These are phyloP conservation scores for Cercospora janseana DNA, from an alignment of 2,329 filamentous ascomycete genomes.

Conservation along the genomic window DNA sequence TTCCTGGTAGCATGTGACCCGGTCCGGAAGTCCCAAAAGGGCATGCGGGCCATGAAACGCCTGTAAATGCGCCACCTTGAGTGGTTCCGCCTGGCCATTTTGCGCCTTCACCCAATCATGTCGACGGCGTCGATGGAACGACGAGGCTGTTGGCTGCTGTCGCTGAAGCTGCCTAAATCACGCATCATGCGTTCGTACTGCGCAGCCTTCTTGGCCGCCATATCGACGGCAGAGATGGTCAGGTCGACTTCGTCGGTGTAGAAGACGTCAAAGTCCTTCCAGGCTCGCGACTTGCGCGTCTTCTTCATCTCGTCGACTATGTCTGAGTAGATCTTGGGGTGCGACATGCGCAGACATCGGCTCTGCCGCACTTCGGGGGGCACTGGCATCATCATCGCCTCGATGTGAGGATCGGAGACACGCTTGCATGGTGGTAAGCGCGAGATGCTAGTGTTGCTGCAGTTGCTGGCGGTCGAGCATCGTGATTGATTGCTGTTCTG, in stretches of 20 bases:
- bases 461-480: constrained; percentile 33
- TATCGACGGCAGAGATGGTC: constrained; percentile 31
- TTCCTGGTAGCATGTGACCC: constrained; percentile 5
- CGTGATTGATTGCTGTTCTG: constrained; percentile 29
- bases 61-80: constrained; percentile 1
- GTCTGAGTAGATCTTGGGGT: constrained; percentile 35
- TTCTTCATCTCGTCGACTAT: constrained; percentile 38
- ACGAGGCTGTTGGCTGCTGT: constrained; percentile 14
- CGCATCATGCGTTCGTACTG: constrained; percentile 33
- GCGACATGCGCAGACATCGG: constrained; percentile 35
- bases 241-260: constrained; percentile 35
- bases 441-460: constrained; percentile 32
- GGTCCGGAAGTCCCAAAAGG: not conserved
- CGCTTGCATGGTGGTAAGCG: constrained; percentile 35
- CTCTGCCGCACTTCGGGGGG: constrained; percentile 30
- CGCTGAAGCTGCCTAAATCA: constrained; percentile 29
- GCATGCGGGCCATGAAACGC: constrained; percentile 1
- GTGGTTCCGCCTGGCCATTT: not conserved
- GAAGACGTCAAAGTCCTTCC: constrained; percentile 37
- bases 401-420: constrained; percentile 32
- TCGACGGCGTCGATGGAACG: constrained; percentile 25
- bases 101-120: constrained; percentile 29
- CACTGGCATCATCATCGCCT: constrained; percentile 39
- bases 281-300: constrained; percentile 35
- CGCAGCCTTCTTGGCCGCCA: constrained; percentile 29